Evolutionary conservation across 2,329 filamentous ascomycete genomes (phyloP).

Genomic region (Pyrenochaeta sp.): DNA sequence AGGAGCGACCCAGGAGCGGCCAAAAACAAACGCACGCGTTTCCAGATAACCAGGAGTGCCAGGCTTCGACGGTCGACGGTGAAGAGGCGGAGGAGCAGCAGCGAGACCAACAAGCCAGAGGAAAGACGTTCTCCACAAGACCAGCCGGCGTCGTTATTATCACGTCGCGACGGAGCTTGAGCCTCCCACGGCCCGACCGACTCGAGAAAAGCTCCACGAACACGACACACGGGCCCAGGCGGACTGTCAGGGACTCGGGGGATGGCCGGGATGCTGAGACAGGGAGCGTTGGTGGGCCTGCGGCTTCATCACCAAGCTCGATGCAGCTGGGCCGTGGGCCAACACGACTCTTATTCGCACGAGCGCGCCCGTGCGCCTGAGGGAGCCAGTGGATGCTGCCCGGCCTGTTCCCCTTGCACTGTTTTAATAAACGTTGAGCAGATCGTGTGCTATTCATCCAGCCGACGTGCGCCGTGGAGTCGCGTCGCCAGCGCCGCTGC

Average conservation of each 20-base stretch:
- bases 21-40: conserved; percentile 14
- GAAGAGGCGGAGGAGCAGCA: not conserved
- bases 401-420: conserved; percentile 22
- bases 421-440: conserved; percentile 11
- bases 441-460: conserved; percentile 13
- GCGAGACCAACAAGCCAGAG: conserved; percentile 4
- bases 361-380: conserved; percentile 22
- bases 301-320: conserved; percentile 21
- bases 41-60: not conserved
- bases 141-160: conserved; percentile 19
- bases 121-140: not conserved
- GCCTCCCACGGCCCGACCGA: conserved; percentile 16
- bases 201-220: conserved; percentile 20
- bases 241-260: conserved; percentile 27
- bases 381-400: conserved; percentile 22
- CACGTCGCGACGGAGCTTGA: conserved; percentile 17
- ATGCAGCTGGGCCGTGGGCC: conserved; percentile 8
- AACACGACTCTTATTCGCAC: conserved; percentile 32
- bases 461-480: conserved; percentile 8
- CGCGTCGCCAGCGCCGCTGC: not conserved
- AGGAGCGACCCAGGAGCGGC: conserved; percentile 28
- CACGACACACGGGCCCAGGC: conserved; percentile 17
- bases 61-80: not conserved
- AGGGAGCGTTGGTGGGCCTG: conserved; percentile 34
- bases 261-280: conserved; percentile 26